Evolutionary conservation across 345 rosid species (phyloP), one percentile per base, ranked within the genome.

Genomic region (Citrus maxima): DNA sequence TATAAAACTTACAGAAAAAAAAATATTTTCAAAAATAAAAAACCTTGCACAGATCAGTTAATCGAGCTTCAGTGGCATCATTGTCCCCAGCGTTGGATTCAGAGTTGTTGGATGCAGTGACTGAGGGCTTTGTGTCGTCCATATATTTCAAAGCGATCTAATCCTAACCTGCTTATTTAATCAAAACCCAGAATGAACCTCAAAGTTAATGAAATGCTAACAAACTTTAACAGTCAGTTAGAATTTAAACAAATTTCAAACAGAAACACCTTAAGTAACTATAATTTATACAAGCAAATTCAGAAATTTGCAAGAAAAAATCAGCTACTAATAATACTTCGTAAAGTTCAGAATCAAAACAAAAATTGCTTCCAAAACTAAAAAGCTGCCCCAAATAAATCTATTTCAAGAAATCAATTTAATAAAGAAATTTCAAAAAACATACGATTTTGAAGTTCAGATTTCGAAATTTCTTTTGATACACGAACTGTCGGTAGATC

Each of bases 21-120:
- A 73, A 63, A 4, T 14, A 14, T 18, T 4, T 51, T 16, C 7
- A 54, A 54, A 28, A 46, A 46, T 3, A 13, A 60, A 13, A 24
- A 62, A 87, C 92, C 93, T 88, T 83, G 84, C 91, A 91, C 42
- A 89, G 85, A 13, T 80, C 86, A 27, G 74, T 22, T 77, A 90
- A 89, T 62, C 92, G 77, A 59, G 66, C 81, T 68, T 86, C 88
- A 61, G 70, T 58, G 40, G 82, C 82, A 49, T 82, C 87, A 10
- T 22, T 56, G 10, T 83, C 87, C 21, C 78, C 80, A 27, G 67
- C 77, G 38, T 66, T 80, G 9, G 69, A 10, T 46, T 61, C 76
- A 7, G 85, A 34, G 64, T 71, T 73, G 61, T 27, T 78, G 55
- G 80, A 76, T 38, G 69, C 40, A 5, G 82, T 22, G 16, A 67